Evolutionary conservation across 2,329 filamentous ascomycete genomes (phyloP).

Genomic region (Fusarium devonianum): DNA sequence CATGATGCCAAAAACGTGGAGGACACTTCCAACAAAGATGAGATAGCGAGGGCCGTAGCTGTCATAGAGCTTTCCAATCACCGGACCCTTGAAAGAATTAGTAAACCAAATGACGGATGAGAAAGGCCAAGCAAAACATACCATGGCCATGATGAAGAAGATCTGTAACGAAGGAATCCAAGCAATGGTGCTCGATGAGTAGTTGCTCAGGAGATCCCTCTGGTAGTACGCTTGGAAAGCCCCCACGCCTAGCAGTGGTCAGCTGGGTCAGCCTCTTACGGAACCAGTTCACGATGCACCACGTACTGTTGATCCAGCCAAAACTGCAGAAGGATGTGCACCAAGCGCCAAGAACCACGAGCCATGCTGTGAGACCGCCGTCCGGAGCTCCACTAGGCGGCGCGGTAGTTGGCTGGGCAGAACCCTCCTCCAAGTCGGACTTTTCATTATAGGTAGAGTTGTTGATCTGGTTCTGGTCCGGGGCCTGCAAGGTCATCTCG

Average conservation of each 20-base stretch:
- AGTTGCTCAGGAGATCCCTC: conserved; percentile 53
- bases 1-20: conserved; percentile 69
- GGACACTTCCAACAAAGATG: conserved; percentile 58
- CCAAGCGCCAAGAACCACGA: conserved; percentile 51
- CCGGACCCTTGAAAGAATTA: conserved; percentile 52
- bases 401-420: background rate
- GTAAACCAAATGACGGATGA: conserved; percentile 2
- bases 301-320: conserved; percentile 56
- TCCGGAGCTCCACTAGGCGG: conserved; percentile 14
- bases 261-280: background rate
- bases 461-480: conserved; percentile 5
- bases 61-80: conserved; percentile 70
- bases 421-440: conserved; percentile 20
- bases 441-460: conserved; percentile 10
- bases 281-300: background rate
- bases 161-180: conserved; percentile 67
- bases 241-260: conserved; percentile 48
- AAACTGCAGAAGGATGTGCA: conserved; percentile 52
- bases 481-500: conserved; percentile 14
- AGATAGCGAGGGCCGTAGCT: conserved; percentile 66
- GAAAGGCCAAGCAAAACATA: conserved; percentile 32
- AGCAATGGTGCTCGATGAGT: conserved; percentile 63
- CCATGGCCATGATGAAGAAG: conserved; percentile 60
- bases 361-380: conserved; percentile 41
- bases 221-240: conserved; percentile 68